phyloP scores from a whole-genome alignment of 140 eudicot genomes.

The Oenanthe javanica region DNA sequence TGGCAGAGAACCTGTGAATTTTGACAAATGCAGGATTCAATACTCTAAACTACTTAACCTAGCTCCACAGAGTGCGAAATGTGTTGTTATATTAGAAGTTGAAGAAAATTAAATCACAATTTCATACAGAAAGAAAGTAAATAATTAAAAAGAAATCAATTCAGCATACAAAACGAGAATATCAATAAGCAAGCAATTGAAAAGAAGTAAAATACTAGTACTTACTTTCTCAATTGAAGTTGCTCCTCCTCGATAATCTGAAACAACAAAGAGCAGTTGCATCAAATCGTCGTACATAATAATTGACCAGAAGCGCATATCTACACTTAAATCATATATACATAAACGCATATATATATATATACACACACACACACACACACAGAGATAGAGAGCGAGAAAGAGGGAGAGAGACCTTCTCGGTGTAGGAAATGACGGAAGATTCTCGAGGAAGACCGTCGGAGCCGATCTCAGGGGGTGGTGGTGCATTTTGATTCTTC shows the following conservation, averaged over 20 bases:
- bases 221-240: slow-evolving; percentile 76
- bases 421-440: slow-evolving; percentile 89
- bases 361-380: background rate
- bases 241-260: slow-evolving; percentile 85
- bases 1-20: background rate
- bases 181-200: background rate
- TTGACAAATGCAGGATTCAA: background rate
- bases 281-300: background rate
- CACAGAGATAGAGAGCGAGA: background rate
- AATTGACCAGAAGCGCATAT: background rate
- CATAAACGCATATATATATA: background rate
- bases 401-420: slow-evolving; percentile 40
- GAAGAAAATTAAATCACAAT: background rate
- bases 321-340: background rate
- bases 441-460: slow-evolving; percentile 81
- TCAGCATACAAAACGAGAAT: background rate
- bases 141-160: background rate
- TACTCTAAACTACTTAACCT: background rate
- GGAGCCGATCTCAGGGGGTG: slow-evolving; percentile 74
- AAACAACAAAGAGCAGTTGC: background rate
- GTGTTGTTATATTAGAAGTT: background rate
- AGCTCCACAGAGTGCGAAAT: background rate
- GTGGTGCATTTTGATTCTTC: slow-evolving; percentile 17
- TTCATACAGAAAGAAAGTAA: background rate
- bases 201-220: background rate